Base-by-base conservation (phyloP, 2,329 filamentous ascomycete genomes). In the Pseudocercospora pini-densiflorae region DNA sequence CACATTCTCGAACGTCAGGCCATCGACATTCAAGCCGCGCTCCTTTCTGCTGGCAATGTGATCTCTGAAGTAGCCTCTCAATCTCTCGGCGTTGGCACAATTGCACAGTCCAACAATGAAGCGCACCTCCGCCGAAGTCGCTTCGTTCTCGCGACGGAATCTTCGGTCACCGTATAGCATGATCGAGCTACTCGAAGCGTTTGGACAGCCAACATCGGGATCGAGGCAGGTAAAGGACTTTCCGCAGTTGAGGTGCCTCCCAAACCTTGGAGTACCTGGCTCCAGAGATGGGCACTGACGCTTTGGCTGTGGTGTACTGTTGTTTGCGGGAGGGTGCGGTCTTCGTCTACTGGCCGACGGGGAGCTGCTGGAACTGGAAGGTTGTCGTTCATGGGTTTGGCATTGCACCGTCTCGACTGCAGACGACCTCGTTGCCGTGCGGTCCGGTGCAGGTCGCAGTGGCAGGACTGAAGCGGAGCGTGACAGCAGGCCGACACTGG, bases 21-120 rank as follows among this genome's bases (percentile, higher is more conserved):
- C 51, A 1, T 43, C 55, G 23, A 43, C 24, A 14, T 23, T 29
- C 9, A 29, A 5, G 3, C 23, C 49, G 21, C n/a, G 19, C 51
- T 36, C 36, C 4, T 16, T 24, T n/a, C 51, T 10, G 14, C 6
- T 7, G 12, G 51, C 24, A n/a, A 27, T 16, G 24, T n/a, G 10
- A 7, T 54, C 51, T 2, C 51, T 24, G 16, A 14, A 54, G n/a
- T 14, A 14, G 6, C 14, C 7, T 12, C 51, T 24, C 59, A 65
- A 8, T 1, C n/a, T 53, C 43, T 65, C 63, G 2, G 59, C 63
- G 9, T 65, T 62, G 8, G 14, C 21, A 47, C 63, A 65, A 2
- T 45, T 21, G 59, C 63, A 65, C 19, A 51, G 59, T 24, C 40
- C 40, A 5, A 65, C 8, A n/a, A 65, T 29, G 54, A 53, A 65